Evolutionary conservation across 768 basidiomycete genomes (phyloP).

Genomic region (Clavulina sp.): DNA sequence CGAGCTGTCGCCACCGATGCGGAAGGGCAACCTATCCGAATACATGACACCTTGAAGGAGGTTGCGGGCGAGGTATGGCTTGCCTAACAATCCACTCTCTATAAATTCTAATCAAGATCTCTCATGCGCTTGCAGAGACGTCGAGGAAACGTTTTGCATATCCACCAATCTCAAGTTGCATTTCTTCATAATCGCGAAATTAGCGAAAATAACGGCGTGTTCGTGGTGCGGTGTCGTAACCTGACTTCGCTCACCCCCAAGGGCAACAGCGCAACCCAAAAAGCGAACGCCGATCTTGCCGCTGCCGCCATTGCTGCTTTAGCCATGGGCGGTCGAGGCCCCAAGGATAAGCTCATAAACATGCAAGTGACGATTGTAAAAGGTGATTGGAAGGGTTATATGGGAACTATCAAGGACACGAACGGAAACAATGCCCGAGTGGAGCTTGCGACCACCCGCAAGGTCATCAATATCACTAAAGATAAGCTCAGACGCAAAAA

Average conservation of each 20-base stretch:
- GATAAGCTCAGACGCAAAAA: conserved; percentile 52
- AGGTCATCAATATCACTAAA: conserved; percentile 74
- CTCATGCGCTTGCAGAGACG: conserved; percentile 34
- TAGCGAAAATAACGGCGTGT: conserved; percentile 82
- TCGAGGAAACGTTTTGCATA: conserved; percentile 81
- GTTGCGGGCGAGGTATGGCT: conserved; percentile 56
- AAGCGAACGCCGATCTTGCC: conserved; percentile 52
- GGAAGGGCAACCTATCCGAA: conserved; percentile 69
- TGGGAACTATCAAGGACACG: conserved; percentile 87
- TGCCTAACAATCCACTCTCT: conserved; percentile 14
- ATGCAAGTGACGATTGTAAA: conserved; percentile 61
- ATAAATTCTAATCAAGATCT: neutral
- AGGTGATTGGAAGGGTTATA: conserved; percentile 79
- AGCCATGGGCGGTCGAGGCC: conserved; percentile 50
- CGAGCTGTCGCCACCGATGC: conserved; percentile 79
- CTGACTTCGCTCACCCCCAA: conserved; percentile 78
- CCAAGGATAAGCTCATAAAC: conserved; percentile 70
- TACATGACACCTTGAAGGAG: conserved; percentile 88
- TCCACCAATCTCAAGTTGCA: conserved; percentile 83
- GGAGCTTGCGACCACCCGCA: conserved; percentile 79
- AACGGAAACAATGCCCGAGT: conserved; percentile 77
- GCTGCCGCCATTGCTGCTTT: conserved; percentile 52
- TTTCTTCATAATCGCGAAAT: conserved; percentile 90
- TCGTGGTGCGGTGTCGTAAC: conserved; percentile 73
- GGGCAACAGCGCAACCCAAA: conserved; percentile 48